These are phyloP conservation scores for Yamadazyma conglobata DNA, from an alignment of 1,139 yeast species.

Conservation along the genomic window DNA sequence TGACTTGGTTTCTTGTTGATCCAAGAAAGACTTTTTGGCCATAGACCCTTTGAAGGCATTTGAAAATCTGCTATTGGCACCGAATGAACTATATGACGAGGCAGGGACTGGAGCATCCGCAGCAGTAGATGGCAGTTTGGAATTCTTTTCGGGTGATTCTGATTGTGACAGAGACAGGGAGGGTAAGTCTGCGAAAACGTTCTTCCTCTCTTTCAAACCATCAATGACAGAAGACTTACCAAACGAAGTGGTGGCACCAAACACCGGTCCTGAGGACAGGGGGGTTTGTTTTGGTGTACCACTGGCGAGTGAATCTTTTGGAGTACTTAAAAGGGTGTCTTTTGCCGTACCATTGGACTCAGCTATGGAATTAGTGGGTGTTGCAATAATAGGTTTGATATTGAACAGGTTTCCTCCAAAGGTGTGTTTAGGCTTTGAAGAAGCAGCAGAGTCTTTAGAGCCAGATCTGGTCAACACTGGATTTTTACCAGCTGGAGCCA, in stretches of 20 bases:
- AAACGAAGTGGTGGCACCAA: slow-evolving; percentile 52
- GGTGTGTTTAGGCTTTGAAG: slow-evolving; percentile 17
- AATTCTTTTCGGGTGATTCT: slow-evolving; percentile 2
- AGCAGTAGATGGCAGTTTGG: slow-evolving; percentile 2
- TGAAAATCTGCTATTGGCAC: slow-evolving; percentile 57
- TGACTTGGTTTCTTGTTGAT: slow-evolving; percentile 21
- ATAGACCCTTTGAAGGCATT: slow-evolving; percentile 53
- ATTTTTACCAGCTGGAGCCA: slow-evolving; percentile 1
- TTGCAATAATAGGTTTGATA: slow-evolving; percentile 18
- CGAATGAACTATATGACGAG: slow-evolving; percentile 39
- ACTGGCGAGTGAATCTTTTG: slow-evolving; percentile 10
- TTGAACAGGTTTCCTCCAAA: slow-evolving; percentile 33
- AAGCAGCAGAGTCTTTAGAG: slow-evolving; percentile 2
- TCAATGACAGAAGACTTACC: slow-evolving; percentile 37
- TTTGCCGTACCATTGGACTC: slow-evolving; percentile 5
- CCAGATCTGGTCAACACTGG: slow-evolving; percentile 7
- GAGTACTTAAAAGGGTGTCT: slow-evolving; percentile 8
- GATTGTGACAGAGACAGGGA: slow-evolving; percentile 4
- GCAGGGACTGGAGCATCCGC: slow-evolving; percentile 8
- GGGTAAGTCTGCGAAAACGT: slow-evolving; percentile 31
- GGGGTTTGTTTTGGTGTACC: slow-evolving; percentile 6
- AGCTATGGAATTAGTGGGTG: slow-evolving; percentile 18
- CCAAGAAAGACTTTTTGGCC: slow-evolving; percentile 54
- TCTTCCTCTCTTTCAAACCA: slow-evolving; percentile 25
- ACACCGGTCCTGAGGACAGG: slow-evolving; percentile 27